Base-by-base conservation (phyloP, 2,329 filamentous ascomycete species). In the Lasiodiplodia sp. region DNA sequence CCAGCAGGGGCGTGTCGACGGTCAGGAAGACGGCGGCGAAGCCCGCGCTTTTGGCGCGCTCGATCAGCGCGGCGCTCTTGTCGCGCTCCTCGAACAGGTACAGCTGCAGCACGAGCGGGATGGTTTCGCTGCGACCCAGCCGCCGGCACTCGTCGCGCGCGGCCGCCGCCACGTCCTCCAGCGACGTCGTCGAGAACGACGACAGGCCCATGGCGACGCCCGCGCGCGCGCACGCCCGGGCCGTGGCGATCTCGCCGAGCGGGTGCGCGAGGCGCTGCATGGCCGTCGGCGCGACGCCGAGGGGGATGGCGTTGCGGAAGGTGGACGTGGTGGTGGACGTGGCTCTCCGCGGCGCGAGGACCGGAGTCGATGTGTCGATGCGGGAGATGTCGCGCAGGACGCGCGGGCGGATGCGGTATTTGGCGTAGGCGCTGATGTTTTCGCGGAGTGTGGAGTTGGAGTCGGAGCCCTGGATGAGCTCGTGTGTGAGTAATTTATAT, bases 61-160 rank as follows among this genome's bases (percentile, higher is more conserved):
- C 76, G 2, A 90, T 74, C 0, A 88, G 76, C 2, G 75, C 75
- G 72, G 84, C 83, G 18, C 85, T 85, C 69, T 86, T 85, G 12
- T 74, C 69, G 0, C 87, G 80, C 69, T 88, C 80, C 72, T 85
- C 86, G 76, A 89, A 84, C 62, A 90, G 86, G 72, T 90, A 90
- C 10, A 90, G 80, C 75, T 90, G 88, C 73, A 89, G 88, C 79
- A 88, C 87, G 63, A 84, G 77, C n/a, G 77, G 76, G 21, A 53
- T 73, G 0, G 72, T 56, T 0, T 69, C 72, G 0, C 0, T 78
- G 77, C 70, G 84, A 83, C 21, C 44, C 14, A 23, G n/a, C 57
- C 7, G 23, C 21, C 7, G 5, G 57, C 57, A 60, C 28, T 77
- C 73, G 0, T 72, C 64, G 0, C 70, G 72, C 1, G 89, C 76